Evolutionary conservation across 192 early-diverging fungal species (phyloP), one percentile per base, ranked within the genome.

Genomic region (Linnemannia zychae): DNA sequence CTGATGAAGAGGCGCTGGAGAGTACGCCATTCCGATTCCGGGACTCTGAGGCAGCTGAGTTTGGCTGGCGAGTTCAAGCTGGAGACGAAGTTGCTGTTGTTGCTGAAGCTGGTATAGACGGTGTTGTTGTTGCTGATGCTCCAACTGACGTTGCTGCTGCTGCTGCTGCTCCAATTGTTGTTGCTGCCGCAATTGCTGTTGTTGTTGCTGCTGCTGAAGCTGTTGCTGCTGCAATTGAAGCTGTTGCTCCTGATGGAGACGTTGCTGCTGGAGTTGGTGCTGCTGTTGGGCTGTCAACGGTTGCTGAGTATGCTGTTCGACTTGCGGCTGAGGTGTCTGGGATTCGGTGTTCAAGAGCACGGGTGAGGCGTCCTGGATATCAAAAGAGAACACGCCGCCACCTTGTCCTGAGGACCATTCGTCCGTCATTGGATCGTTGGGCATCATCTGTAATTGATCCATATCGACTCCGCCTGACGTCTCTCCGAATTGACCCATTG

Each of bases 1-100:
- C 20, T 71, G 75, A 24, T 63, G 57, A 13, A 68, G 69, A 24
- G 81, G 75, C 7, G 75, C 28, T 0, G 66, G 22, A 46, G 66
- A 74, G 48, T 49, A 76, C 3, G 40, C 70, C 24, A 79, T 31
- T 46, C 37, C 47, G 22, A 77, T 50, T 24, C 66, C 77, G 33
- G 82, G 82, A 67, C 82, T 84, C 44, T 79, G 82, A 17, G 82
- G 82, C 44, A 84, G 46, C 34, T 84, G 82, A 18, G 77, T 79
- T 17, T 69, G 82, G 36, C 73, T 78, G 13, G 82, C 82, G 12
- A 84, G 53, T 44, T 84, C 82, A 7, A 79, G 68, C 31, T 79
- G 82, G 6, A 67, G 24, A 18, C 73, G 76, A 67, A 84, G 77
- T 33, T 79, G 77, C 60, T 78, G 67, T 17, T 84, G 82, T 50